Base-by-base conservation (phyloP, 495 filamentous ascomycete genomes). In the Parachaetomium inaequale region DNA sequence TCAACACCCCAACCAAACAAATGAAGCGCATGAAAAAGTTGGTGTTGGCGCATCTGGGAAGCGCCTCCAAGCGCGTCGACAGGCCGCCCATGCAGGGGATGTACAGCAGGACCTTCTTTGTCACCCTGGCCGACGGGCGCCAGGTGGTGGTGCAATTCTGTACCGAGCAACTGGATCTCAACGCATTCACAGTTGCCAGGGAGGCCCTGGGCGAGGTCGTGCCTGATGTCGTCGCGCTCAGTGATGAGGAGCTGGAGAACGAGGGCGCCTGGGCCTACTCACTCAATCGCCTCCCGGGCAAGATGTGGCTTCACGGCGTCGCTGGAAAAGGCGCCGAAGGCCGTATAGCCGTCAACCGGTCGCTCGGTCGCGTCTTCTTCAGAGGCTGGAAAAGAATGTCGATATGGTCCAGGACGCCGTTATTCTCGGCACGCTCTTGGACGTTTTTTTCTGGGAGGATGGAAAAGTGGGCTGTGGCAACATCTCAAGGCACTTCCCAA, bases 81-180 rank as follows among this genome's bases (percentile, higher is more conserved):
- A 46, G 60, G 43, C 52, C 60, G 21, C 60, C 51, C 28, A 49
- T 51, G 51, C 51, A 62, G 43, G 51, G 60, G 12, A 50, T 62
- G 42, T 62, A 26, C 32, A 62, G 60, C 53, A 17, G 60, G 43
- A 62, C 53, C 32, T 56, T 62, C 42, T 62, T 62, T 15, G 51
- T 57, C 14, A 56, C 52, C 12, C 43, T 62, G 21, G 42, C 60
- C 10, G 42, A 62, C 45, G 31, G 34, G 1, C 53, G 60, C 23
- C 29, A 62, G 6, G 52, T 62, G 19, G 60, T 62, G 21, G 23
- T 62, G 12, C 52, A 57, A 12, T 62, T 62, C 45, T 43, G 51
- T 11, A 62, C 53, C 19, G 60, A 62, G 60, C 15, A 49, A 14
- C 43, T 62, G 12, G 60, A 57, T 56, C 52, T 62, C 42, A 15